Base-by-base conservation (phyloP, 768 basidiomycete genomes). In the Mycena rebaudengoi region DNA sequence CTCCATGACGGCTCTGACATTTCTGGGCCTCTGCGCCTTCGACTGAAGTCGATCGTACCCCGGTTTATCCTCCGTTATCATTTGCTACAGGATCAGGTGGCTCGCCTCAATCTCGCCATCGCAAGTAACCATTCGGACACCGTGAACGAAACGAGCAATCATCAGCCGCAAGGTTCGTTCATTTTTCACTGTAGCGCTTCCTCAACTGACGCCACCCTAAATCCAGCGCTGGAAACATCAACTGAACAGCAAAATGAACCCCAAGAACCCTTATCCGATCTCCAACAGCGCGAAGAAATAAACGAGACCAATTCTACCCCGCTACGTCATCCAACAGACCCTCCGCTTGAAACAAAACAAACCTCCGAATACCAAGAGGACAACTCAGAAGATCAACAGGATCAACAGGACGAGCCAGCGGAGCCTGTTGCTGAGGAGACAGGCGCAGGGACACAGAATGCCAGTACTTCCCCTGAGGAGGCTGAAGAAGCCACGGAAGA, bases 31-130 rank as follows among this genome's bases (percentile, higher is more conserved):
- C 81, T 92, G 50, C 88, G 88, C 40, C 78, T 91, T 43, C 81
- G 80, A 52, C 74, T 92, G 44, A 83, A 79, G 49, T 69, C 79
- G 10, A 68, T 74, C 29, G 64, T 74, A 0, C 87, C 91, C 32
- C 84, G 91, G 48, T 92, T 92, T 65, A 89, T 90, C 40, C 75
- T 82, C 28, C 88, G 88, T 46, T 92, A 89, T 70, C 88, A 86
- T 58, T 70, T 80, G 33, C 79, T 92, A 39, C 88, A 89, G 71
- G 86, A 87, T 33, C 83, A 88, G 62, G 76, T 90, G 5, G 49
- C 74, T 21, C 74, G 75, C 52, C 65, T 77, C 5, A 70, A 73
- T 51, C 26, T 73, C 7, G 60, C 59, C 39, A 62, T 68, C 32
- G 56, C 54, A 41, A 62, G 60, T 14, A 55, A 66, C 8, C 45